phyloP scores from a whole-genome alignment of 371 early-diverging fungal genomes.

The Mucor plumbeus region DNA sequence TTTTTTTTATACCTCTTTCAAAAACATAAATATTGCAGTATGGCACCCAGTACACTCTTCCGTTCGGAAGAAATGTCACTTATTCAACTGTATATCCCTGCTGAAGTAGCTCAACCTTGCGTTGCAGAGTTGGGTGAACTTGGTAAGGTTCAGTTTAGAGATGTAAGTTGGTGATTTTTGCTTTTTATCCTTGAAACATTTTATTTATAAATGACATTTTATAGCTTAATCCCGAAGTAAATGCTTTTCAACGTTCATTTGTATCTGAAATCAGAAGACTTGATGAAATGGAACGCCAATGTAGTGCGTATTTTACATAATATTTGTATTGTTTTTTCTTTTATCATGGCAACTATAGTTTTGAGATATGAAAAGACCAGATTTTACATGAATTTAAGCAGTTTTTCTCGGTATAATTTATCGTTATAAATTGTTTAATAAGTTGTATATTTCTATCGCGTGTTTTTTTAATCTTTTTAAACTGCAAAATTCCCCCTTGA shows the following conservation, averaged over 20 bases:
- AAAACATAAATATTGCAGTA: constrained; percentile 15
- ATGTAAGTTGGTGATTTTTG: constrained; percentile 58
- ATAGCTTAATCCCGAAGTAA: constrained; percentile 89
- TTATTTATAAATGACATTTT: background rate
- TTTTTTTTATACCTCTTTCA: constrained; percentile 1
- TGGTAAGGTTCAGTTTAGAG: constrained; percentile 93
- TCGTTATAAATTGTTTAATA: background rate
- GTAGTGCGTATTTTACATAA: constrained; percentile 68
- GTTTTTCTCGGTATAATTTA: background rate
- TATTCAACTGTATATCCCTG: constrained; percentile 88
- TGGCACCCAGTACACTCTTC: constrained; percentile 74
- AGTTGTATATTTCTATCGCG: background rate
- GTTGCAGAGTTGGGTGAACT: constrained; percentile 94
- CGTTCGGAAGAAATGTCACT: constrained; percentile 97
- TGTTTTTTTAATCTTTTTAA: background rate
- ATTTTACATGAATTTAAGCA: background rate
- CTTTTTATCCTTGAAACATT: background rate
- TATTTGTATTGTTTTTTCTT: constrained; percentile 1
- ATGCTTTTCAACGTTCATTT: constrained; percentile 95
- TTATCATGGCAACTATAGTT: background rate
- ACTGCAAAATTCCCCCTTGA: background rate
- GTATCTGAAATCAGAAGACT: constrained; percentile 88
- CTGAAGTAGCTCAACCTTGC: constrained; percentile 78
- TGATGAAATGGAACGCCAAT: constrained; percentile 92
- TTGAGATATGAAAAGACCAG: background rate